Evolutionary conservation across 768 basidiomycete genomes (phyloP).

Genomic region (Podaxis sp.): DNA sequence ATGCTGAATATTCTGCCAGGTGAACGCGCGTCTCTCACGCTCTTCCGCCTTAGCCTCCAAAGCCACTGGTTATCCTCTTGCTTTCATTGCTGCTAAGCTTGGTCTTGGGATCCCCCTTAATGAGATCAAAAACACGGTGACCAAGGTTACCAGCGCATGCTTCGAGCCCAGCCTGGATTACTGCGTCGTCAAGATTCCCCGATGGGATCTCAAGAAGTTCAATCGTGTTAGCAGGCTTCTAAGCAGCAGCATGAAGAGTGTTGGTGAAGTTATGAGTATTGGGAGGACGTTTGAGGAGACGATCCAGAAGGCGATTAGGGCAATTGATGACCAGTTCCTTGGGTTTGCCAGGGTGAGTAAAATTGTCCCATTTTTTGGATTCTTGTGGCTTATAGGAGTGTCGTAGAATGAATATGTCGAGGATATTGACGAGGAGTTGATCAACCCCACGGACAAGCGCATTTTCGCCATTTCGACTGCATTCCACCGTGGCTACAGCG

Average conservation of each 20-base stretch:
- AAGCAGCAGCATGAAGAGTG: slow-evolving; percentile 98
- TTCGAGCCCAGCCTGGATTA: slow-evolving; percentile 99
- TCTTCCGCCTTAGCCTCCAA: slow-evolving; percentile 98
- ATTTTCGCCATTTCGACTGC: slow-evolving; percentile 96
- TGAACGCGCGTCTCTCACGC: slow-evolving; percentile 97
- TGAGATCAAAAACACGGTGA: slow-evolving; percentile 97
- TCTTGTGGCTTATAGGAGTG: neutral
- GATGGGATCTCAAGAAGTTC: slow-evolving; percentile 99
- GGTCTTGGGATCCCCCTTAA: slow-evolving; percentile 96
- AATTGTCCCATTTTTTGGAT: neutral
- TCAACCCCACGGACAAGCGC: slow-evolving; percentile 95
- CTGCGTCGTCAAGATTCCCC: slow-evolving; percentile 96
- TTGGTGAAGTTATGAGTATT: slow-evolving; percentile 99
- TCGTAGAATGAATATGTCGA: slow-evolving; percentile 81
- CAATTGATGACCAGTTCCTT: slow-evolving; percentile 92
- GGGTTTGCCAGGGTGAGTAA: slow-evolving; percentile 82
- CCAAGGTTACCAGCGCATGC: slow-evolving; percentile 94
- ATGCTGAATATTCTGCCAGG: slow-evolving; percentile 22
- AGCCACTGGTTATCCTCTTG: slow-evolving; percentile 96
- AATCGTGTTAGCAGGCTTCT: slow-evolving; percentile 86
- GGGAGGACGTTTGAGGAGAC: slow-evolving; percentile 98
- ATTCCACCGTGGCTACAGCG: slow-evolving; percentile 88
- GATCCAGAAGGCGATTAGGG: slow-evolving; percentile 95
- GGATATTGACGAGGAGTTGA: slow-evolving; percentile 89
- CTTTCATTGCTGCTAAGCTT: slow-evolving; percentile 97